Percentiles rank a stretch among this genome's conserved stretches.
phyloP scores from a whole-genome alignment of 768 basidiomycete species.

The Roridomyces roridus region DNA sequence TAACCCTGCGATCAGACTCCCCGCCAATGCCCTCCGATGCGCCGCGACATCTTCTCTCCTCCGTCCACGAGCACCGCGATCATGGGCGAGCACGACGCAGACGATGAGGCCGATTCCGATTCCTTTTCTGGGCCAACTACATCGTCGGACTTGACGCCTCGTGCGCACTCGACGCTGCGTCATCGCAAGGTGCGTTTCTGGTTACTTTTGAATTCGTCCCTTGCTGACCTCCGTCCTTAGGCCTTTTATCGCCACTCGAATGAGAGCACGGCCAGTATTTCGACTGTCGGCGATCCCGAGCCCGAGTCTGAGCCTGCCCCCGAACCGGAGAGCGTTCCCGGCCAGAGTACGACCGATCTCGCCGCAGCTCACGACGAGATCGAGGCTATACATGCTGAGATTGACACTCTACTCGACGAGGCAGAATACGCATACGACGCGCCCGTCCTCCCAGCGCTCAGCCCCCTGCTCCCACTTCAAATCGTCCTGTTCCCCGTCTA shows the following conservation, averaged over 20 bases:
- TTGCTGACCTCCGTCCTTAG: background rate
- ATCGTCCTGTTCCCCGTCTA: slow-evolving; percentile 17
- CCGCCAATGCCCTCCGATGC: slow-evolving; percentile 4
- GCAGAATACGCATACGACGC: background rate
- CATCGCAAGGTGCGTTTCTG: slow-evolving; percentile 15
- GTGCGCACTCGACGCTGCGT: slow-evolving; percentile 15
- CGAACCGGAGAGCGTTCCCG: too few species aligned
- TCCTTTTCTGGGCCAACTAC: background rate
- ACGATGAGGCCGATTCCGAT: too few species aligned
- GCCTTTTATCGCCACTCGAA: slow-evolving; percentile 1
- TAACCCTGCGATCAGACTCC: background rate
- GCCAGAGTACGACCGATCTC: too few species aligned
- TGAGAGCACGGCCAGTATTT: slow-evolving; percentile 11
- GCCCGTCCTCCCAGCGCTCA: background rate
- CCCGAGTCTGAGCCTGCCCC: background rate
- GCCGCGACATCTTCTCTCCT: slow-evolving; percentile 20
- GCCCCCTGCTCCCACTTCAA: slow-evolving; percentile 14
- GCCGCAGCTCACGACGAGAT: too few species aligned
- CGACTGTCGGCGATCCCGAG: too few species aligned
- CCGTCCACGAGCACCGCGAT: background rate
- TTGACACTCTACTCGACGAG: too few species aligned
- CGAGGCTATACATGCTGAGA: too few species aligned
- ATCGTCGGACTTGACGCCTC: background rate
- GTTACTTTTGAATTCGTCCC: background rate
- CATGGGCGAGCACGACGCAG: background rate